Evolutionary conservation across 768 basidiomycete genomes (phyloP), one percentile per base, ranked within the genome.

Genomic region (Termitomyces sp.): DNA sequence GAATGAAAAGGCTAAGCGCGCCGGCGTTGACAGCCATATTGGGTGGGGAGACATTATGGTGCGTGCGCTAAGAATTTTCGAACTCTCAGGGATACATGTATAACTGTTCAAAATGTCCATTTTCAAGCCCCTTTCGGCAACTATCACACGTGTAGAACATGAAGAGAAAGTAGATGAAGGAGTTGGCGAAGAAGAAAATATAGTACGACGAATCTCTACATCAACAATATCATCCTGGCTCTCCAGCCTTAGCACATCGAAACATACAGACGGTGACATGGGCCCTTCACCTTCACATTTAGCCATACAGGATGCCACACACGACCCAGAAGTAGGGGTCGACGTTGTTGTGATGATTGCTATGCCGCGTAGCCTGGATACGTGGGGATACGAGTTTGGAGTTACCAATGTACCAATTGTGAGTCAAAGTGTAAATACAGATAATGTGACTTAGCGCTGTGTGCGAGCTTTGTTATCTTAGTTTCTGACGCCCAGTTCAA

Each of bases 321-420:
- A 71, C 25, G 65, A 70, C 10, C 40, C 76, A n/a, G 25, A 59
- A 20, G 48, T 52, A 32, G 57, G 56, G 20, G 48, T 74, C 17
- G 74, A 80, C 52, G 69, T 84, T 20, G 76, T 75, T 0, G 74
- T 83, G 40, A 69, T 84, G 71, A 75, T 85, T 45, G 71, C 70
- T 12, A 83, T 84, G 81, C 83, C 83, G 7, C 68, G 69, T n/a
- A 52, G 47, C 36, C 43, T 56, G 25, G 65, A 61, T 10, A 57
- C 52, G 57, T 64, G 46, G 4, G 40, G 57, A 61, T 78, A 78
- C 63, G 74, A 83, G 68, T 75, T 84, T 56, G 83, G 83, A 11
- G 71, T 81, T 38, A 58, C 73, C 11, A 73, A 67, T 25, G 65
- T 80, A 43, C 74, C 76, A 46, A 8, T 65, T 43, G 31, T 32